Base-by-base conservation (phyloP, 306 rosid genomes). In the Castanospermum australe region DNA sequence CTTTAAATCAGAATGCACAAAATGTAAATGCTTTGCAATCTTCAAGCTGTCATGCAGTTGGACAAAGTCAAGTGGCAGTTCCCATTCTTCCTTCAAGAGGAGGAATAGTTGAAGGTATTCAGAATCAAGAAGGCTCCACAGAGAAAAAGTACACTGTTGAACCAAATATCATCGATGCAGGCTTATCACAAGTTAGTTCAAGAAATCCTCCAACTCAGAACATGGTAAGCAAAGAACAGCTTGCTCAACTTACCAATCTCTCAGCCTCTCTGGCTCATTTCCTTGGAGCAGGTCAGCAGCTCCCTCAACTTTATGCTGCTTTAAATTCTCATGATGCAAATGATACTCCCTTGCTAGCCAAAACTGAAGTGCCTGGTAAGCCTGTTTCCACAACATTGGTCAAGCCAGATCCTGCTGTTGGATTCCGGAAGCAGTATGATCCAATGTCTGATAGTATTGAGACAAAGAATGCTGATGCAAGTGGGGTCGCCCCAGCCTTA, bases 221-320 rank as follows among this genome's bases (percentile, higher is more conserved):
- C 5, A 17, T 42, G 24, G 97, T 86, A 59, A 89, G 90, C 70
- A 84, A 85, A 21, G 94, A 90, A 50, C 97, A 91, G 73, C 85
- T 90, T 65, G 74, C 85, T 35, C 88, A 90, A 42, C 86, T 95
- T 39, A 83, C 83, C 51, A 84, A 84, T 74, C 93, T 95, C 61
- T 88, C 98, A 21, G 95, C 89, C 63, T 96, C 99, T 75, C 86
- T 96, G 72, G 98, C 90, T 56, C 97, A 93, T 73, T 77, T 90
- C 38, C 89, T 96, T 73, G 99, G 92, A 78, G 73, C 86, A 76
- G 88, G 89, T 30, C 94, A 87, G 83, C 96, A 89, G 79, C 88
- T 89, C 77, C 97, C 97, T 5, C 90, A 90, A 79, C 81, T 91
- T 77, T 91, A 90, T 82, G 88, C 96, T 78, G 87, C 98, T 70